phyloP scores from a whole-genome alignment of 2,329 filamentous ascomycete species.

The Aspergillus vadensis region DNA sequence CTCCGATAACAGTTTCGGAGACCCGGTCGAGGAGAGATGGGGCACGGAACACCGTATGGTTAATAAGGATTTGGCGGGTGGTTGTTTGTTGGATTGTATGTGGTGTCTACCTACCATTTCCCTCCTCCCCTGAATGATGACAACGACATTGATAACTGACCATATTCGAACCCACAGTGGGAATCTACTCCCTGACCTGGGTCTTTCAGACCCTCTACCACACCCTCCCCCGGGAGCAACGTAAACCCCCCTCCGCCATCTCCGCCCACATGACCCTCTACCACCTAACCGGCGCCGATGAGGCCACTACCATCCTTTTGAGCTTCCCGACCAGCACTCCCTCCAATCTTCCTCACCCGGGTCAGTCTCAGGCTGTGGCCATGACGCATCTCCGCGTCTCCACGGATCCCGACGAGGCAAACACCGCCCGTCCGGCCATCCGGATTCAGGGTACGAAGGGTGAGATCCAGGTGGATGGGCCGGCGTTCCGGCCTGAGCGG shows the following conservation, averaged over 20 bases:
- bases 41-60: conserved; percentile 73
- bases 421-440: conserved; percentile 65
- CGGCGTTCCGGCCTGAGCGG: conserved; percentile 67
- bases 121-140: not conserved
- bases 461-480: conserved; percentile 77
- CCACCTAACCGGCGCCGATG: conserved; percentile 71
- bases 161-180: conserved; percentile 50
- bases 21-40: conserved; percentile 61
- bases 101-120: conserved; percentile 20
- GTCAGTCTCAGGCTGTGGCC: conserved; percentile 70
- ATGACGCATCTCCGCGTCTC: conserved; percentile 65
- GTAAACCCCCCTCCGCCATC: conserved; percentile 67
- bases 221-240: conserved; percentile 64
- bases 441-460: conserved; percentile 79
- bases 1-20: conserved; percentile 64
- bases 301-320: conserved; percentile 75
- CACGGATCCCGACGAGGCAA: conserved; percentile 63
- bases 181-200: conserved; percentile 88
- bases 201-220: conserved; percentile 88
- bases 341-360: conserved; percentile 39
- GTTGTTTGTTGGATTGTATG: conserved; percentile 71
- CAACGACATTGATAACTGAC: not conserved
- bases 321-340: conserved; percentile 66
- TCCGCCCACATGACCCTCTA: conserved; percentile 72
- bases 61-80: conserved; percentile 79